phyloP scores from a whole-genome alignment of 441 rosid genomes.

The Adansonia gregorii region DNA sequence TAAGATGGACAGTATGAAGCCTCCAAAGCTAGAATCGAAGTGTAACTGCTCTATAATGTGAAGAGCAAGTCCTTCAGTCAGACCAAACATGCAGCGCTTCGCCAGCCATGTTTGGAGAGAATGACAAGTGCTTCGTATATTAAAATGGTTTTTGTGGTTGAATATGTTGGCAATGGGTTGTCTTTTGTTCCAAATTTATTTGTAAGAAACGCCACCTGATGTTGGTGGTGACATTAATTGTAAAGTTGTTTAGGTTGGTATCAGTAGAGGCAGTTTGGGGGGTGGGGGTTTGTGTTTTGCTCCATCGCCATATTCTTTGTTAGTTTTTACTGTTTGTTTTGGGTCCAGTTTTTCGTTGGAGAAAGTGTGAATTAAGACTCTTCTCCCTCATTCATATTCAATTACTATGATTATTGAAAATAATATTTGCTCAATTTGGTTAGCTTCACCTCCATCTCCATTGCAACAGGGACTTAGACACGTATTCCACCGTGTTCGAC shows the following conservation, averaged over 20 bases:
- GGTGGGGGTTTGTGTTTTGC: conserved; percentile 45
- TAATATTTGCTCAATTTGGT: conserved; percentile 21
- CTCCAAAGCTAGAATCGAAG: conserved; percentile 90
- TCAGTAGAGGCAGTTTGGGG: conserved; percentile 43
- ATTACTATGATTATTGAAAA: conserved; percentile 22
- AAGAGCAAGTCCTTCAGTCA: conserved; percentile 32
- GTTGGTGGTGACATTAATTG: conserved; percentile 60
- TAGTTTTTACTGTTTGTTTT: conserved; percentile 28
- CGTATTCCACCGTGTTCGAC: not conserved
- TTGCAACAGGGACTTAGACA: not conserved
- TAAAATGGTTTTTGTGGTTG: conserved; percentile 36
- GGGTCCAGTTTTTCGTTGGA: conserved; percentile 21
- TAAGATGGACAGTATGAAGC: conserved; percentile 65
- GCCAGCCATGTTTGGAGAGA: conserved; percentile 23
- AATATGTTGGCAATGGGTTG: conserved; percentile 44
- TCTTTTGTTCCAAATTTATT: conserved; percentile 45
- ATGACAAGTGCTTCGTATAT: conserved; percentile 40
- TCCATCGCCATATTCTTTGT: conserved; percentile 48
- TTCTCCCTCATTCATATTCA: conserved; percentile 22
- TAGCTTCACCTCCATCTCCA: conserved; percentile 18
- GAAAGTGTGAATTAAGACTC: conserved; percentile 25
- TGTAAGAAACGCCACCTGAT: conserved; percentile 43
- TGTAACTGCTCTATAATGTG: conserved; percentile 99
- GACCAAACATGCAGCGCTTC: conserved; percentile 13
- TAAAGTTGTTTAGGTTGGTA: conserved; percentile 52